Evolutionary conservation across 1,284 basidiomycete genomes (phyloP).

Genomic region (Exobasidium rhododendri): DNA sequence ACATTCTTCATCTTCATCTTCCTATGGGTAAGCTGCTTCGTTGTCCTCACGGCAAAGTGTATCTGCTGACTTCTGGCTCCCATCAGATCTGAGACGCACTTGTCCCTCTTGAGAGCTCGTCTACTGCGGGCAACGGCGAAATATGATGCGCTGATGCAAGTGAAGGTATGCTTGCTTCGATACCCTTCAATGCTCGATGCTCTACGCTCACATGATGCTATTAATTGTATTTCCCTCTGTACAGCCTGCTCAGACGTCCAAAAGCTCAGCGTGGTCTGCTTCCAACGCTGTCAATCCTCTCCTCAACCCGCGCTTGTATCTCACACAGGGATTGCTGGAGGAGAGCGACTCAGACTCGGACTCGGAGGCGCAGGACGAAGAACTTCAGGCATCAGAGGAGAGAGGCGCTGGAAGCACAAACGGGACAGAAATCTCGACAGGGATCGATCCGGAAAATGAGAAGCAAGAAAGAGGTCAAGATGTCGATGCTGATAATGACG

Average conservation of each 20-base stretch:
- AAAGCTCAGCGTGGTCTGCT: not conserved
- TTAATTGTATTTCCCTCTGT: not conserved
- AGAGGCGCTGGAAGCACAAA: not conserved
- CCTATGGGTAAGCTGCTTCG: not conserved
- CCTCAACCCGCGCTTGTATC: not conserved
- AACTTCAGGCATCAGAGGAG: not conserved
- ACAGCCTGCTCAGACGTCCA: not conserved
- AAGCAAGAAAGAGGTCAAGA: not conserved
- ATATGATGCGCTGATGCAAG: not conserved
- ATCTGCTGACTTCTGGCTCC: no score
- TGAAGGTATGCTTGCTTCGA: not conserved
- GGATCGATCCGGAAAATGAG: not conserved
- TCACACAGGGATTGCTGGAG: not conserved
- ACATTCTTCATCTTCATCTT: no score
- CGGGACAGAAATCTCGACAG: no score
- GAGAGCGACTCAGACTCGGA: conserved; percentile 3
- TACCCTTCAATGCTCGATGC: not conserved
- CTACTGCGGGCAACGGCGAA: not conserved
- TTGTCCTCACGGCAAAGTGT: no score
- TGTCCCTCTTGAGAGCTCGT: not conserved
- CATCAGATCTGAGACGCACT: not conserved
- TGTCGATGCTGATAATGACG: not conserved
- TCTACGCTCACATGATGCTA: not conserved
- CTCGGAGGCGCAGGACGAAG: not conserved
- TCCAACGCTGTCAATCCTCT: not conserved